Base-by-base conservation (phyloP, 208 protist genomes). In the Strigomonas culicis region DNA sequence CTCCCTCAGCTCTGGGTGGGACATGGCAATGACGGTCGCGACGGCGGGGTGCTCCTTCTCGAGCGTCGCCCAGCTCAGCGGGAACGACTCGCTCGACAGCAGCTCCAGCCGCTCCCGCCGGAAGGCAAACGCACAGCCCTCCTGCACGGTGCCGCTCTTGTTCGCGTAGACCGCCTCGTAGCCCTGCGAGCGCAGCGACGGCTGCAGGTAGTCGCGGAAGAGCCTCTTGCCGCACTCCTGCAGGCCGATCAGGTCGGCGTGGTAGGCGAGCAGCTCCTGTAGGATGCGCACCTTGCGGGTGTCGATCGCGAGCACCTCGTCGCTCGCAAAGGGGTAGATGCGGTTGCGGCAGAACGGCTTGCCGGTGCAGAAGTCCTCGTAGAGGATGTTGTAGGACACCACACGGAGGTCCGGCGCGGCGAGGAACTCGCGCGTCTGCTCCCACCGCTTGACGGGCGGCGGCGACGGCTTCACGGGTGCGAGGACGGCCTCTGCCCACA, bases 361-460 rank as follows among this genome's bases (percentile, higher is more conserved):
- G 7, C 77, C 84, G 10, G 72, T 90, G 59, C 86, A 94, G 57
- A 94, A 94, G 51, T 84, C 81, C 58, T 97, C 92, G 70, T 94
- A 82, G 7, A 97, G 80, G 7, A 97, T 84, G 74, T 97, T 97
- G 77, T 97, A 97, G 21, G 86, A 83, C n/a, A 92, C 76, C 0
- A 95, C 85, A 34, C 90, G 84, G 44, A 97, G 88, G 21, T 49
- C 66, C 6, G 83, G 74, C n/a, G 75, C 59, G 8, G 65, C 21
- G 21, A 78, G 22, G 8, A 24, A 25, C n/a, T 61, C 49, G 22
- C 55, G 4, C n/a, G 85, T 92, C 24, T 77, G 59, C 44, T 74
- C 55, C 88, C 87, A 94, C 15, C 87, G 79, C 25, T 82, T 66
- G 63, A 86, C 66, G 6, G 72, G 70, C 6, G 80, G 77, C 17